A percentile compares a stretch with the other conserved stretches of the same genome.
Conservation (phyloP, 2,329 filamentous ascomycete species). For the Penicillium sp. region DNA sequence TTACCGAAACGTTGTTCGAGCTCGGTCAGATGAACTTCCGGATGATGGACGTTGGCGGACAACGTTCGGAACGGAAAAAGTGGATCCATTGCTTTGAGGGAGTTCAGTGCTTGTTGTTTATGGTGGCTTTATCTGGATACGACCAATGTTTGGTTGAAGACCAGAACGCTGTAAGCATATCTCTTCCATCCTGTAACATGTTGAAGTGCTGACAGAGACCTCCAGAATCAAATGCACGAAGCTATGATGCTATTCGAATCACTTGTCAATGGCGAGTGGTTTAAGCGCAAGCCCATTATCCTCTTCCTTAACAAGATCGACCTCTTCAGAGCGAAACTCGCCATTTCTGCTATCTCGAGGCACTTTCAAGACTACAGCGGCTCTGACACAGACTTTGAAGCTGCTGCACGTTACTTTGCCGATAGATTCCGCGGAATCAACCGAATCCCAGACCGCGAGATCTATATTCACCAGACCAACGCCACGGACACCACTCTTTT, state of each 20-base stretch:
- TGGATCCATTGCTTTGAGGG: constrained; percentile 98
- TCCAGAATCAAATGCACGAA: constrained; percentile 86
- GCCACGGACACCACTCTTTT: constrained; percentile 70
- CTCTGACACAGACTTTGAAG: constrained; percentile 68
- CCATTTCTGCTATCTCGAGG: constrained; percentile 67
- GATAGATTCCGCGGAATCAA: constrained; percentile 79
- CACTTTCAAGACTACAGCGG: constrained; percentile 80
- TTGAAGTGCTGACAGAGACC: not conserved
- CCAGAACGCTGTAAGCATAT: constrained; percentile 79
- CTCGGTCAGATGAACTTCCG: constrained; percentile 89
- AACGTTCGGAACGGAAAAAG: constrained; percentile 91
- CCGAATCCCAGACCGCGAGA: constrained; percentile 58
- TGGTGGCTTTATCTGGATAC: constrained; percentile 94
- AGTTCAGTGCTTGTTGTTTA: constrained; percentile 86
- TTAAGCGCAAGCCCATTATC: constrained; percentile 76
- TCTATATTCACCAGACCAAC: constrained; percentile 61
- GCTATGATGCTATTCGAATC: constrained; percentile 85
- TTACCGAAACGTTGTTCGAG: constrained; percentile 93
- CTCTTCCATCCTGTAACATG: not conserved
- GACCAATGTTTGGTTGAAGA: constrained; percentile 96
- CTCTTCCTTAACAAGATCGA: constrained; percentile 89
- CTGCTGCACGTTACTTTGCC: constrained; percentile 77
- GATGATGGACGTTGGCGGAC: constrained; percentile 94
- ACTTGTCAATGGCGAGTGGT: constrained; percentile 84
- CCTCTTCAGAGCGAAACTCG: constrained; percentile 75